phyloP scores from a whole-genome alignment of 768 basidiomycete species.

The Amanita pallidorosea region DNA sequence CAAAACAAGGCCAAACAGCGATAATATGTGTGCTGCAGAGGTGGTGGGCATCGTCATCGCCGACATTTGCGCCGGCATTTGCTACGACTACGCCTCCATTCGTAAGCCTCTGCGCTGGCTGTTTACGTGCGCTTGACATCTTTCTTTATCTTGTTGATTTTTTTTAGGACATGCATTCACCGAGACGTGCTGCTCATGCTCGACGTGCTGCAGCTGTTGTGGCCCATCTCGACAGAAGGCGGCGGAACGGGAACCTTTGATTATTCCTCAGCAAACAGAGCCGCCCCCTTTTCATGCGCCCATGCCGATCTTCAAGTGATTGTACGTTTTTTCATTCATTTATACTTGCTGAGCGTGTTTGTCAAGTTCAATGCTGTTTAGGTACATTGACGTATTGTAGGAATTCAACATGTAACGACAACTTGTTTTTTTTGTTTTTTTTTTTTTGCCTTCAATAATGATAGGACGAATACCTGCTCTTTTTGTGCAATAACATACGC shows the following conservation, averaged over 20 bases:
- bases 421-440: too few relatives aligned
- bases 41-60: slow-evolving; percentile 18
- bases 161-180: slow-evolving; percentile 25
- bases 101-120: slow-evolving; percentile 13
- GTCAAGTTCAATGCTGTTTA: too few relatives aligned
- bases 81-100: slow-evolving; percentile 26
- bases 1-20: neutral
- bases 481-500: too few relatives aligned
- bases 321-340: neutral
- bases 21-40: slow-evolving; percentile 18
- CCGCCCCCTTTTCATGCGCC: neutral
- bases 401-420: too few relatives aligned
- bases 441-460: too few relatives aligned
- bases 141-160: too few relatives aligned
- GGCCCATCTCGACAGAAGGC: neutral
- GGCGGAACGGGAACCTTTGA: slow-evolving; percentile 2
- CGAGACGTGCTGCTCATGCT: slow-evolving; percentile 9
- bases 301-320: neutral
- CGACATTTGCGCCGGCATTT: slow-evolving; percentile 25
- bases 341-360: neutral
- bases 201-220: neutral
- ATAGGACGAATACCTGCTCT: too few relatives aligned
- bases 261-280: slow-evolving; percentile 2
- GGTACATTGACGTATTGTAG: too few relatives aligned
- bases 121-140: too few relatives aligned